Percentiles rank a stretch among this genome's conserved stretches.
These are phyloP conservation scores for Aspergillus carlsbadensis DNA, from an alignment of 495 filamentous ascomycete genomes.

Conservation along the genomic window DNA sequence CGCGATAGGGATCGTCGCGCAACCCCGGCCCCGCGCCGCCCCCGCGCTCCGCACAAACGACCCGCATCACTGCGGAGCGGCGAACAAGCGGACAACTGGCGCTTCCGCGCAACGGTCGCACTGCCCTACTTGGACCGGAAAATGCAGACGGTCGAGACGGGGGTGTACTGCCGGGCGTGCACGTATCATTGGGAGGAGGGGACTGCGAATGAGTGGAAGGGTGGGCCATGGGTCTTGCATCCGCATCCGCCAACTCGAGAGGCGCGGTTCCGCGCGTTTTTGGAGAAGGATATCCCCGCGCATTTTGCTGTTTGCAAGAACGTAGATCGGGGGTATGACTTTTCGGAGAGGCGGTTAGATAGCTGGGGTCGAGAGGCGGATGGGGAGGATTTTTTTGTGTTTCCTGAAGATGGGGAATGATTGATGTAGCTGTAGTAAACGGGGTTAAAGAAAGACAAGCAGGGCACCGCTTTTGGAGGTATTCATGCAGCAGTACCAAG, in stretches of 20 bases:
- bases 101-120: conserved; percentile 3
- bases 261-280: conserved; percentile 12
- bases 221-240: neutral
- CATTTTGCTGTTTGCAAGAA: conserved; percentile 6
- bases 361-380: neutral
- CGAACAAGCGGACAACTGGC: neutral
- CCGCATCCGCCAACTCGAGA: neutral
- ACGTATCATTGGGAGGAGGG: conserved; percentile 15
- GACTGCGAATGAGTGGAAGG: neutral
- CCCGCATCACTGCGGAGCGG: neutral
- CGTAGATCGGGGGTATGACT: neutral
- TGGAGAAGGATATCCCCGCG: conserved; percentile 12
- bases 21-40: neutral
- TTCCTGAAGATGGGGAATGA: neutral
- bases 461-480: too few species aligned
- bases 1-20: neutral
- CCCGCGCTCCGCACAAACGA: neutral
- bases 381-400: neutral
- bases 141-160: conserved; percentile 10
- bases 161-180: conserved; percentile 14
- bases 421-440: too few species aligned
- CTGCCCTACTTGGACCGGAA: conserved; percentile 16
- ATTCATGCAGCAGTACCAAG: too few species aligned
- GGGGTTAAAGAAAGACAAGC: too few species aligned
- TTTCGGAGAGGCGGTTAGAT: neutral